Percentiles rank a stretch among this genome's conserved stretches.
Evolutionary conservation across 495 filamentous ascomycete genomes (phyloP).

Genomic region (Neurospora pannonica): DNA sequence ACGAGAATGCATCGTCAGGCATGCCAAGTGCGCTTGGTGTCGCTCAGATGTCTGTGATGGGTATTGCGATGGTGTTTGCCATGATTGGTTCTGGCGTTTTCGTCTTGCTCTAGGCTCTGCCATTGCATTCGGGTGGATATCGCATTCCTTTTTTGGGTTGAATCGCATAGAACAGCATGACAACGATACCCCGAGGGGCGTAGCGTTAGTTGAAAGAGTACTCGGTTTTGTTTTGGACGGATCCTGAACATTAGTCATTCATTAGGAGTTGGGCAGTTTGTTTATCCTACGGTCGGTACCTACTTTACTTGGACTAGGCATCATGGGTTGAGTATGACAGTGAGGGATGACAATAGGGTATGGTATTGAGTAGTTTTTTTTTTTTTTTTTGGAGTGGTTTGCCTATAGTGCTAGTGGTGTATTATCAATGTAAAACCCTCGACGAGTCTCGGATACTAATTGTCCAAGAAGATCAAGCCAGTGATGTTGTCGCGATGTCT

Average conservation of each 20-base stretch:
- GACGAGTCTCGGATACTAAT: neutral
- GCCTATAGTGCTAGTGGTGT: neutral
- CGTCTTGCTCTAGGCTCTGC: conserved; percentile 12
- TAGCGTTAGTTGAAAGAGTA: neutral
- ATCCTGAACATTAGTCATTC: neutral
- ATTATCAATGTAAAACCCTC: neutral
- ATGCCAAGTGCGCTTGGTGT: conserved; percentile 24
- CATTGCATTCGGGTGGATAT: neutral
- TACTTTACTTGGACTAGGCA: neutral
- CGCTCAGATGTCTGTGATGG: conserved; percentile 25
- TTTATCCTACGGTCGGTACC: neutral
- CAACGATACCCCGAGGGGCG: neutral
- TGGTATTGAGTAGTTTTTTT: too few relatives aligned
- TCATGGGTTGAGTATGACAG: neutral
- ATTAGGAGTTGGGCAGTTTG: neutral
- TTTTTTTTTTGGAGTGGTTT: neutral
- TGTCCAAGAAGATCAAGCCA: neutral
- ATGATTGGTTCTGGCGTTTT: conserved; percentile 35
- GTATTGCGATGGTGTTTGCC: conserved; percentile 25
- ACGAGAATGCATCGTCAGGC: conserved; percentile 22
- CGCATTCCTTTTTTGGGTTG: neutral
- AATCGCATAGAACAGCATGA: neutral
- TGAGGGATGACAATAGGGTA: neutral
- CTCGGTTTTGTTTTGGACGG: neutral
- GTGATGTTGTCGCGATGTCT: neutral